Percentiles rank a stretch among this genome's conserved stretches.
These are phyloP conservation scores for Mycena maculata DNA, from an alignment of 768 basidiomycete genomes.

Conservation along the genomic window DNA sequence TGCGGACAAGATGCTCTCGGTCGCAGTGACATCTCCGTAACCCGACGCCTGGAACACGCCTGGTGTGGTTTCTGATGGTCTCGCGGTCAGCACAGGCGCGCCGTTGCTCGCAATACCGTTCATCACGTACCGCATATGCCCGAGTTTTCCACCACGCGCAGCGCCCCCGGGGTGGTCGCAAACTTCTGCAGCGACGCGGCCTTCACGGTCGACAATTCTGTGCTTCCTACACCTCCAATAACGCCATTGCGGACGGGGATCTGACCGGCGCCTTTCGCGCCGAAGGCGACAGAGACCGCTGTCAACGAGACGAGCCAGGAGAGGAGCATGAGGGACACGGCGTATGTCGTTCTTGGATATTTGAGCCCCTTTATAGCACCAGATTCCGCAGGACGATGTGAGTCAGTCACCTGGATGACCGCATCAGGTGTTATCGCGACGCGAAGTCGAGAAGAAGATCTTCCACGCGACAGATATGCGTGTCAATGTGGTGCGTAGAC, in stretches of 20 bases:
- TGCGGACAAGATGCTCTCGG: conserved; percentile 53
- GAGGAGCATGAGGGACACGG: too few relatives aligned
- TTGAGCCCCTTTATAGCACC: not conserved
- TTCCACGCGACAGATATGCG: not conserved
- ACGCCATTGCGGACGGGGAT: conserved; percentile 63
- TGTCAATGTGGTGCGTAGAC: not conserved
- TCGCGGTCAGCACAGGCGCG: not conserved
- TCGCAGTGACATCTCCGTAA: conserved; percentile 53
- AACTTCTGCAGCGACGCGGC: conserved; percentile 22
- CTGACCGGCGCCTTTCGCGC: conserved; percentile 46
- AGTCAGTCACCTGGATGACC: conserved; percentile 13
- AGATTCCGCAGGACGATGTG: not conserved
- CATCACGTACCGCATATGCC: not conserved
- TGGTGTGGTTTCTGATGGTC: conserved; percentile 30
- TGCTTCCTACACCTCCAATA: conserved; percentile 52
- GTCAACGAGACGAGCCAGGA: conserved; percentile 26
- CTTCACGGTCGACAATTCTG: not conserved
- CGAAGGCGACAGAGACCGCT: conserved; percentile 23
- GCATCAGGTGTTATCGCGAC: conserved; percentile 15
- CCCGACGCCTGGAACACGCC: conserved; percentile 56
- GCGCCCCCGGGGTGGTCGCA: conserved; percentile 35
- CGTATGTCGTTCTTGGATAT: not conserved
- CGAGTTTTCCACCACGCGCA: conserved; percentile 21
- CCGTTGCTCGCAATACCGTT: too few relatives aligned
- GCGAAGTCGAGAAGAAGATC: conserved; percentile 3